Base-by-base conservation (phyloP, 179 eudicot genomes). In the Nepenthes alata region DNA sequence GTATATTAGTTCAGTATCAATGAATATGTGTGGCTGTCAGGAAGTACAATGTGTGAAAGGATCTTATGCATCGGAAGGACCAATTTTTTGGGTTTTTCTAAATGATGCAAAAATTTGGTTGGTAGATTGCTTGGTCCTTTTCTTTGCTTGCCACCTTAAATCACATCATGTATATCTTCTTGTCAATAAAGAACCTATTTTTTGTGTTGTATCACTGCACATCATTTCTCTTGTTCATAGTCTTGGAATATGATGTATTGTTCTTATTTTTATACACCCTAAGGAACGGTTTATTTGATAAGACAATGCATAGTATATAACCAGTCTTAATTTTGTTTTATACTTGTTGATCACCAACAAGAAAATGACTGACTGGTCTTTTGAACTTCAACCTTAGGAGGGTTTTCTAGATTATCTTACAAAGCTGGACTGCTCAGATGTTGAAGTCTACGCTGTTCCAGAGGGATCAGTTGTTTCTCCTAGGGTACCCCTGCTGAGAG, bases 391-490 rank as follows among this genome's bases (percentile, higher is more conserved):
- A 13, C 41, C 67, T 35, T 71, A 85, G 91, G 85, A 72, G 69
- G 95, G 85, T 56, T 93, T 93, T 74, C 79, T 71, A 37, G 80
- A 86, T 63, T 93, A 89, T 66, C 98, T 89, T 68, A 81, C 93
- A 64, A 75, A 80, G 68, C 12, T 93, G 59, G 96, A 93, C 72
- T 93, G 98, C 75, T 93, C 98, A 47, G 82, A 89, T 66, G 81
- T 93, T 74, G 89, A 86, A 81, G 86, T 91, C 61, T 81, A 89
- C 70, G 81, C 96, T 53, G 70, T 83, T 80, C 61, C 91, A 1
- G 98, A 93, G 75, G 98, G 98, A 67, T 81, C 86, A 37, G 82
- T 86, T 66, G 98, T 81, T 67, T 93, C 87, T 39, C 98, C 98
- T 0, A 81, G 79, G 76, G 87, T 93, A 49, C 98, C 98, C 50